Conservation (phyloP, 2,329 filamentous ascomycete species). For the Calonectria ilicicola region DNA sequence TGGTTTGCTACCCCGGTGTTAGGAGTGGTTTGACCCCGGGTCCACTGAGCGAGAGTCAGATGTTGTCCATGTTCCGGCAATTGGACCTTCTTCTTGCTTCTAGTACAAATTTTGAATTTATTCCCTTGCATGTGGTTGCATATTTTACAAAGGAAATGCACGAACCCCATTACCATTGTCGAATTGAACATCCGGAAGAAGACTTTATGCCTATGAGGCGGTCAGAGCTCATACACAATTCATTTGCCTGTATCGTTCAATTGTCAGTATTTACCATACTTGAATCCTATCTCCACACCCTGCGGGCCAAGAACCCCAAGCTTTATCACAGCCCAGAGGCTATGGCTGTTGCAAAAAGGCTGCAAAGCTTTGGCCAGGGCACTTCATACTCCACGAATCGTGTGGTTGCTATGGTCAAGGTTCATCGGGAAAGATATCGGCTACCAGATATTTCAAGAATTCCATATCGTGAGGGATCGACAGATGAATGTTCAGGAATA, state of each 20-base stretch:
- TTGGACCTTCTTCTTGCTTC: background rate
- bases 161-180: no score
- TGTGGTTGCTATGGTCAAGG: background rate
- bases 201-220: no score
- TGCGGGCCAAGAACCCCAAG: background rate
- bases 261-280: background rate
- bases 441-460: background rate
- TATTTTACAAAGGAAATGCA: background rate
- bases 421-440: background rate
- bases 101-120: background rate
- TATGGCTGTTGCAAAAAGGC: background rate
- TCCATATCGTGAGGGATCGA: background rate
- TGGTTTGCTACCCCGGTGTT: background rate
- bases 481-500: background rate
- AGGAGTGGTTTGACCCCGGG: no score
- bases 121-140: background rate
- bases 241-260: background rate
- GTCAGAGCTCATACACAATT: no score
- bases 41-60: background rate
- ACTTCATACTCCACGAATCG: background rate
- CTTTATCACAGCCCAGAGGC: background rate
- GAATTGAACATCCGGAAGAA: no score
- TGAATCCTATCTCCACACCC: background rate
- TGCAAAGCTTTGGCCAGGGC: background rate
- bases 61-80: background rate